Evolutionary conservation across 495 filamentous ascomycete species (phyloP), one percentile per base, ranked within the genome.

Genomic region (Trichoderma reesei): DNA sequence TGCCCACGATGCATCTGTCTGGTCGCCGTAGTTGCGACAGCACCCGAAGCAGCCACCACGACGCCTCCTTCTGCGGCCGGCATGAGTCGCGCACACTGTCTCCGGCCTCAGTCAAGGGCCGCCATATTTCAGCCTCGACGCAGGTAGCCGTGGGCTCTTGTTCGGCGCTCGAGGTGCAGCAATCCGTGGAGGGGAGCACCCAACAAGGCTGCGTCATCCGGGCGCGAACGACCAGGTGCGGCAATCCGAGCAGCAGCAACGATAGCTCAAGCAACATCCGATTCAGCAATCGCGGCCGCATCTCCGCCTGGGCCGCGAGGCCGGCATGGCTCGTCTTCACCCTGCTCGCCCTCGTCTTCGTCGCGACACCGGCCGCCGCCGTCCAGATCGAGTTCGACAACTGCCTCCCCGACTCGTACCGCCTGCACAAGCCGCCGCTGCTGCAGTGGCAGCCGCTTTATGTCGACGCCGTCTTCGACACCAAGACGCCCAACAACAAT

Each of bases 391-490:
- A 83, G 42, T 96, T 94, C 72, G 81, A 90, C 5, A 97, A 98
- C 75, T 98, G 94, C 75, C 74, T 98, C 46, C 73, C 77, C 60
- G 76, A 85, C 42, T 73, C 70, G n/a, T 83, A 86, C 66, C 73
- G 84, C 66, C 74, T 79, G 63, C 70, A 78, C 36, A 20, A 67
- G 65, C 67, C 82, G 71, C 63, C 67, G 16, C 66, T 66, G 63
- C 78, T 98, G n/a, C 95, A 98, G 78, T 96, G 92, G 73, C 79
- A 85, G 9, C 92, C 94, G 1, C 67, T 85, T 13, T 81, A 81
- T 64, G 81, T 95, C 64, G 83, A 86, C 67, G 95, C 89, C 64
- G 75, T 74, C 13, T 96, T 95, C 76, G 81, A 91, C 67, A 75
- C 83, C 31, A 72, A 75, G 20, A 75, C 82, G 64, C 71, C 83